Percentiles rank a stretch among this genome's conserved stretches.
phyloP scores from a whole-genome alignment of 805 yeast genomes.

The Lachancea mirantina region DNA sequence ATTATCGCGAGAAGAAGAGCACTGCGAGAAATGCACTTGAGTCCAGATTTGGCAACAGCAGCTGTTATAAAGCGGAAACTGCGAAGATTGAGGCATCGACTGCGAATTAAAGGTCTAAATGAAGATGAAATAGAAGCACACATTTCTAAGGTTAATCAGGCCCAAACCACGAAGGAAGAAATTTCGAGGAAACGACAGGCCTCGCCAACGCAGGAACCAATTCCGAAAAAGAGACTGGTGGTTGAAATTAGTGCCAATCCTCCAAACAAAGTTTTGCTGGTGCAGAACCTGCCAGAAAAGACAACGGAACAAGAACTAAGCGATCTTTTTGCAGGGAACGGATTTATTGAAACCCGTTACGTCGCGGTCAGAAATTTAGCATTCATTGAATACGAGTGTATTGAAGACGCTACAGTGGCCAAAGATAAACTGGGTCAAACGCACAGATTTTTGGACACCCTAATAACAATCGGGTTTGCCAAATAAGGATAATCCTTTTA shows the following conservation, averaged over 20 bases:
- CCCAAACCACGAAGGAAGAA: neutral
- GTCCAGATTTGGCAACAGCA: too few relatives aligned
- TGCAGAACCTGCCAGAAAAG: slow-evolving; percentile 54
- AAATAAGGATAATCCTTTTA: too few relatives aligned
- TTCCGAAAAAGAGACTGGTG: slow-evolving; percentile 10
- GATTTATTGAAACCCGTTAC: slow-evolving; percentile 59
- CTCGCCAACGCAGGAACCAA: slow-evolving; percentile 4
- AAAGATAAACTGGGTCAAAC: slow-evolving; percentile 13
- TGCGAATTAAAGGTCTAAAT: slow-evolving; percentile 16
- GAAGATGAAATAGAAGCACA: slow-evolving; percentile 12
- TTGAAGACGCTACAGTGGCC: slow-evolving; percentile 37
- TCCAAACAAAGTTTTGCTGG: slow-evolving; percentile 61
- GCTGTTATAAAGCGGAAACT: slow-evolving; percentile 13
- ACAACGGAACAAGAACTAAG: slow-evolving; percentile 37
- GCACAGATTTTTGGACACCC: slow-evolving; percentile 10
- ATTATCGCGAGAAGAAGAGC: neutral
- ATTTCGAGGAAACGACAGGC: neutral
- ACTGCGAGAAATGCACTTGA: too few relatives aligned
- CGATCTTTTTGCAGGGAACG: slow-evolving; percentile 43
- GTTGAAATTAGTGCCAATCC: slow-evolving; percentile 35
- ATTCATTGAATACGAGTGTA: slow-evolving; percentile 68
- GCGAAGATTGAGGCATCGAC: slow-evolving; percentile 21
- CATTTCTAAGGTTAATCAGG: slow-evolving; percentile 5
- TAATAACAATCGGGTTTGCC: slow-evolving; percentile 26
- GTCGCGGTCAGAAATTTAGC: slow-evolving; percentile 67